phyloP scores from a whole-genome alignment of 345 rosid genomes.

The Boechera stricta region DNA sequence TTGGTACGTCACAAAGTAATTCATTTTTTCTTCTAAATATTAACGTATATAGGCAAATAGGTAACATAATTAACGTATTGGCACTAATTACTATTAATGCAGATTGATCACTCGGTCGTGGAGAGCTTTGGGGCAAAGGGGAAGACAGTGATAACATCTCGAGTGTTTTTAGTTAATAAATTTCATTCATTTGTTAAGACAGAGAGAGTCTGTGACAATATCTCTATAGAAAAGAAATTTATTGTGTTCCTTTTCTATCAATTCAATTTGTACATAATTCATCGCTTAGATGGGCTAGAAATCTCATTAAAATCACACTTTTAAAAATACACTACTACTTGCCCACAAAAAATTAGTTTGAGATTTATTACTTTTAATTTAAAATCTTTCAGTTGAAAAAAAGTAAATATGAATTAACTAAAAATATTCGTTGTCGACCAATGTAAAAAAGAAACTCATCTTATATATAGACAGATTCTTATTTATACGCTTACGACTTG shows the following conservation, averaged over 20 bases:
- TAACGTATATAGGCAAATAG: not conserved
- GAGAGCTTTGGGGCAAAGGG: constrained; percentile 82
- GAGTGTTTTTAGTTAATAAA: constrained; percentile 43
- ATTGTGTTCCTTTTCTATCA: constrained; percentile 8
- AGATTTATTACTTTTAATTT: too few species aligned
- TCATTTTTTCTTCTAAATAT: not conserved
- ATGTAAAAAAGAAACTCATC: too few species aligned
- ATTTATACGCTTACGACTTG: too few species aligned
- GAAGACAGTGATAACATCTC: constrained; percentile 66
- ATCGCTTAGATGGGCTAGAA: constrained; percentile 2
- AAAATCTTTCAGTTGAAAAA: too few species aligned
- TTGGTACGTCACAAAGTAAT: constrained; percentile 50
- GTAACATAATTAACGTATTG: not conserved
- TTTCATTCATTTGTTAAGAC: not conserved
- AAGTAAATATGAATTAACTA: too few species aligned
- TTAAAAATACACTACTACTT: not conserved
- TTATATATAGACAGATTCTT: too few species aligned
- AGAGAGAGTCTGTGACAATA: constrained; percentile 6
- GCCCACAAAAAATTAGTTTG: too few species aligned
- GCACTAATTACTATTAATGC: not conserved
- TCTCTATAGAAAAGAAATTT: not conserved
- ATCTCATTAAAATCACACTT: not conserved
- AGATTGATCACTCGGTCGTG: constrained; percentile 83
- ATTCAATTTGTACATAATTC: constrained; percentile 28
- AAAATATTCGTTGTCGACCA: too few species aligned